Conservation (phyloP, 495 filamentous ascomycete species). For the Darksidea phi region DNA sequence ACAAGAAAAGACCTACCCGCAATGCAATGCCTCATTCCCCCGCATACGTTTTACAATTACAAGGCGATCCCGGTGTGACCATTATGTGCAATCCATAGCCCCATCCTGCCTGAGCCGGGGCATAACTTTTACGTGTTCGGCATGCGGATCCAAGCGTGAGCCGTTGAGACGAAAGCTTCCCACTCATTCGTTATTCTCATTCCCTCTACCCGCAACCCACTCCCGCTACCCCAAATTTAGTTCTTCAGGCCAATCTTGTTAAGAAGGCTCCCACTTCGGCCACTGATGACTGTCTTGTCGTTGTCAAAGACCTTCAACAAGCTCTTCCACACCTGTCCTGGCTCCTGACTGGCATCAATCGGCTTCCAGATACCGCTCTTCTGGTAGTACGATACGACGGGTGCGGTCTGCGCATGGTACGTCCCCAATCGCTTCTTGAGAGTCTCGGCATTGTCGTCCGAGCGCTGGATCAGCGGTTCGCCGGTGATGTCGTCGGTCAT, state of each 20-base stretch:
- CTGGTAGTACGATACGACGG: slow-evolving; percentile 94
- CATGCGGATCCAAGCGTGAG: slow-evolving; percentile 18
- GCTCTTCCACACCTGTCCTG: slow-evolving; percentile 91
- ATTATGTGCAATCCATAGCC: slow-evolving; percentile 21
- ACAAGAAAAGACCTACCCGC: too few relatives aligned
- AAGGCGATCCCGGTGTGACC: slow-evolving; percentile 4
- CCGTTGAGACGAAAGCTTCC: slow-evolving; percentile 4
- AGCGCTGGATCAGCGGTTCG: slow-evolving; percentile 93
- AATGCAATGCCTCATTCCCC: too few relatives aligned
- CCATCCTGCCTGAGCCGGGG: not conserved
- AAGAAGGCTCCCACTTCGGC: slow-evolving; percentile 43
- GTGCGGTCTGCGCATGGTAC: slow-evolving; percentile 90
- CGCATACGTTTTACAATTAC: slow-evolving; percentile 20
- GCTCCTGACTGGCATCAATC: slow-evolving; percentile 95
- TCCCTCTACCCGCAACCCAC: not conserved
- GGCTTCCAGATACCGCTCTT: slow-evolving; percentile 95
- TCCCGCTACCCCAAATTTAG: slow-evolving; percentile 15
- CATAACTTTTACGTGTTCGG: slow-evolving; percentile 6
- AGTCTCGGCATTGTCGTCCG: slow-evolving; percentile 96
- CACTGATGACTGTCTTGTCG: slow-evolving; percentile 46
- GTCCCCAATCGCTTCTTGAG: slow-evolving; percentile 91
- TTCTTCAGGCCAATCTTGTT: slow-evolving; percentile 50
- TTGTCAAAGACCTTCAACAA: slow-evolving; percentile 81
- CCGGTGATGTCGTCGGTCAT: slow-evolving; percentile 98
- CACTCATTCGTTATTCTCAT: not conserved